Base-by-base conservation (phyloP, 805 yeast species). In the Yamadazyma scolyti region DNA sequence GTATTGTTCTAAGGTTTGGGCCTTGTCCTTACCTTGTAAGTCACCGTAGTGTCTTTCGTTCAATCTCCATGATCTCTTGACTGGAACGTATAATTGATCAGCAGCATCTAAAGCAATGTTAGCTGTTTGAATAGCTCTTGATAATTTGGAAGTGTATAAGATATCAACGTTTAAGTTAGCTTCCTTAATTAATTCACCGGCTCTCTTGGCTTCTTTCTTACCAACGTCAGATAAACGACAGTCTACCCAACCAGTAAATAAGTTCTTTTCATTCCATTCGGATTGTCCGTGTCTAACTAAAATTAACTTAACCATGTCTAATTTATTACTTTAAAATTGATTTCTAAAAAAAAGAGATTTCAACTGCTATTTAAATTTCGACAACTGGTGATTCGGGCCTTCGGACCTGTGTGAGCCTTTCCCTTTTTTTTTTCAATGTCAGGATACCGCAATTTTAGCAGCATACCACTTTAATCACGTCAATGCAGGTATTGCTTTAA, bases 1-100 rank as follows among this genome's bases (percentile, higher is more conserved):
- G 71, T 77, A 89, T 54, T 77, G 65, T 55, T 78, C 89, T 58
- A 88, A 76, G 48, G 96, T 83, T 54, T 75, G 89, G 50, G 96
- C 96, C 75, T 89, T 89, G 76, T 90, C 94, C 75, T 90, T 88
- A 66, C 97, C 97, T 73, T 90, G 97, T 57, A 89, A 78, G 51
- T 87, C 97, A 77, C 97, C 97, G 74, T 89, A 89, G 71, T 89
- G 97, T 77, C 97, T 93, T 75, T 89, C 97, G 74, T 89, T 89
- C 64, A 89, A 78, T 77, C 97, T 84, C 97, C 97, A 90, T 34
- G 90, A 77, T 76, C 97, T 85, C 67, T 81, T 78, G 54, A 84
- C 94, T 56, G 94, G 96, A 48, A 89, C 76, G 77, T 79, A 89
- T 50, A 86, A 69, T 61, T 88, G 85, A 68, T 88, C 97, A 37